Evolutionary conservation across 225 moss, liverwort and hornwort genomes (phyloP), one percentile per base, ranked within the genome.

Genomic region (Marchantia paleacea): DNA sequence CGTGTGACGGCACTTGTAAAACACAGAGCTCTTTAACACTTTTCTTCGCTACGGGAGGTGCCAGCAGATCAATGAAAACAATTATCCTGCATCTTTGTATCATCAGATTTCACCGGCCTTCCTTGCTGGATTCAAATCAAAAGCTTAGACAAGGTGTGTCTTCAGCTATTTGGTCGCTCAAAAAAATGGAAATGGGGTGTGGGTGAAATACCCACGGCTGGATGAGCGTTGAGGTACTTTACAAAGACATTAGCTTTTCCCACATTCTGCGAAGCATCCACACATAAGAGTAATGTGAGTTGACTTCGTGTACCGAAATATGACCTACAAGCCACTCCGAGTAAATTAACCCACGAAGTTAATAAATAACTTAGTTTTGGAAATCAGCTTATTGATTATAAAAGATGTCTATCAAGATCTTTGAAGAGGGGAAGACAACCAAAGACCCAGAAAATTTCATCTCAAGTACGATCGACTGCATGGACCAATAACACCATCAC

Each of bases 191-290:
- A 82, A 57, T 71, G 77, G 54, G 28, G 31, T 50, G 75, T 25
- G 58, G 75, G 79, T 69, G 60, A 39, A 61, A 79, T 29, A 75
- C 70, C 76, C 70, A 80, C 71, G 61, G 51, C 76, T 78, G 77
- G 78, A 73, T 69, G 81, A 77, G 51, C 77, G 70, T 75, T 78
- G 77, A 73, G 72, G 58, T 81, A 76, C 80, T 72, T 80, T 70
- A 84, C 61, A 72, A 72, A 63, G 76, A 77, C 55, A 77, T 60
- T 85, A 81, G 78, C 77, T 78, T 66, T 84, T 84, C 63, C 80
- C 84, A 76, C 76, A 72, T 77, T 85, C 81, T 85, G 84, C 84
- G 78, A 85, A 75, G 77, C 81, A 85, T 81, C 81, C 72, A 84
- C 55, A 81, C 80, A 81, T 80, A 26, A 22, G 78, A 48, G 72